These are phyloP conservation scores for Diutina siamensis DNA, from an alignment of 1,139 yeast genomes.

Conservation along the genomic window DNA sequence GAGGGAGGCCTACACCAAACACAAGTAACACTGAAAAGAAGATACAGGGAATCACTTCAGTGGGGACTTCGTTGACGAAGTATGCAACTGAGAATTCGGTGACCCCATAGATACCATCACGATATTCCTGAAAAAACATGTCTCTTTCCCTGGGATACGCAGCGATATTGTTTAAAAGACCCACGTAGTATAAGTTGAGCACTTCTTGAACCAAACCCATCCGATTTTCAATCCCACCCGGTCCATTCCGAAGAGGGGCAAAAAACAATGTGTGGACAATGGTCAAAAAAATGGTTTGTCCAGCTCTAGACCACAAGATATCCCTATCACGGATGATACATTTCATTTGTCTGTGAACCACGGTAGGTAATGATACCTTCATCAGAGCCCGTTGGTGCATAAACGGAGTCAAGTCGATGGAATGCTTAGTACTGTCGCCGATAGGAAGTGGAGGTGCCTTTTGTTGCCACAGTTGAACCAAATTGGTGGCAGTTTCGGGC, in stretches of 20 bases:
- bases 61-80: conserved; percentile 2
- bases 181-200: conserved; percentile 4
- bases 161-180: background rate
- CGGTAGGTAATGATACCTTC: background rate
- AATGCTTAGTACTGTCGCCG: background rate
- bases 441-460: background rate
- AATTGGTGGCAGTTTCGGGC: background rate
- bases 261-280: conserved; percentile 3
- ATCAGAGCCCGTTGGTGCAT: background rate
- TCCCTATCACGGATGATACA: background rate
- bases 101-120: conserved; percentile 4
- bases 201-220: conserved; percentile 5
- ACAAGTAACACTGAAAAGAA: background rate
- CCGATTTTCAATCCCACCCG: conserved; percentile 4
- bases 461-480: background rate
- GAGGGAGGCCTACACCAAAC: conserved; percentile 5
- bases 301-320: conserved; percentile 3
- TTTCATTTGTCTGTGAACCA: background rate
- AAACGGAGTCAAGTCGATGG: background rate
- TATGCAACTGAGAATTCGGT: background rate
- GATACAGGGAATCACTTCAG: background rate
- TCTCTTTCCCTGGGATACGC: background rate
- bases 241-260: conserved; percentile 3
- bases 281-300: background rate
- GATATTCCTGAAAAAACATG: conserved; percentile 5